phyloP scores from a whole-genome alignment of 495 filamentous ascomycete genomes.

The Penicillium bialowiezense region DNA sequence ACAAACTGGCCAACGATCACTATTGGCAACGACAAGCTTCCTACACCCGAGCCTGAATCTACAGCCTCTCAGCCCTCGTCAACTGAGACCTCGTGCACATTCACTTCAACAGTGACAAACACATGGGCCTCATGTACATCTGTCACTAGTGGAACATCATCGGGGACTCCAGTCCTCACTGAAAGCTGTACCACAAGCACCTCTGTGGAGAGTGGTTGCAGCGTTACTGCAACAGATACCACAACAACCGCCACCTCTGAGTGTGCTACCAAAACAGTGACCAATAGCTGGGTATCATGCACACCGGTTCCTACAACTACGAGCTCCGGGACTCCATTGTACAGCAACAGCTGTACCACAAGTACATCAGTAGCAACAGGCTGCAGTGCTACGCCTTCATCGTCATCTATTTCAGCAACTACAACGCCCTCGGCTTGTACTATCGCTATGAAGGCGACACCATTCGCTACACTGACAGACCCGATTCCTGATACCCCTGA shows the following conservation, averaged over 20 bases:
- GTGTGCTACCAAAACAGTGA: background rate
- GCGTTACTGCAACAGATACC: background rate
- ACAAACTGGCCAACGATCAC: background rate
- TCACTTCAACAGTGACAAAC: background rate
- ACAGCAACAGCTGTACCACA: background rate
- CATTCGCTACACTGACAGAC: background rate
- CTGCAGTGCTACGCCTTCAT: background rate
- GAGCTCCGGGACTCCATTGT: background rate
- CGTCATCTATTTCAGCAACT: background rate
- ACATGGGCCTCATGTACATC: constrained; percentile 1
- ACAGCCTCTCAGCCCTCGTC: background rate
- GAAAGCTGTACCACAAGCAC: background rate
- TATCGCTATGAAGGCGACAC: background rate
- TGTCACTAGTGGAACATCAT: background rate
- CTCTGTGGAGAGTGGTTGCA: background rate
- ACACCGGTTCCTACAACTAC: background rate
- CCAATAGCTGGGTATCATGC: background rate
- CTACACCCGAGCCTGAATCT: background rate
- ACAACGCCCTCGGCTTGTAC: background rate
- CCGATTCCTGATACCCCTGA: background rate
- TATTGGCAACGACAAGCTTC: background rate
- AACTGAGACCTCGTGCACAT: background rate
- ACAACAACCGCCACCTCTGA: background rate
- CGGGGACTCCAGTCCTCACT: background rate
- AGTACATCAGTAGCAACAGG: background rate